phyloP scores from a whole-genome alignment of 306 rosid species.

The Inga oerstediana region DNA sequence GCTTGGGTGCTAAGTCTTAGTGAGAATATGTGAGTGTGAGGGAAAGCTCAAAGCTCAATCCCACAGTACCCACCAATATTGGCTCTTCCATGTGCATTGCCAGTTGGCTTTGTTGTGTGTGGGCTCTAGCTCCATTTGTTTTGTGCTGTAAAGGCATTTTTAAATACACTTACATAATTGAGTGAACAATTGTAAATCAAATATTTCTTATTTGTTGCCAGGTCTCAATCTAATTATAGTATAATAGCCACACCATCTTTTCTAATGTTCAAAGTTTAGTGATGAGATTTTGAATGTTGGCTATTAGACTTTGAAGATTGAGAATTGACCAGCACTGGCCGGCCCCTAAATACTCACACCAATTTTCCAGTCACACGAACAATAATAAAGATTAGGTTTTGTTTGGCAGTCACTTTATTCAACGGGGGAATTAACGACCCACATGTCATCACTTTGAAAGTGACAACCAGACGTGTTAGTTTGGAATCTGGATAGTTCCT shows the following conservation, averaged over 20 bases:
- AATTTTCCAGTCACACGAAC: conserved; percentile 5
- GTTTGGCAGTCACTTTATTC: conserved; percentile 28
- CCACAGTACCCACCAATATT: conserved; percentile 31
- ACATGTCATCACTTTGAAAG: conserved; percentile 18
- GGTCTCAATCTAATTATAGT: background rate
- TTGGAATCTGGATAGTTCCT: background rate
- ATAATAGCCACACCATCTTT: conserved; percentile 4
- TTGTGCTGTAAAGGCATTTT: background rate
- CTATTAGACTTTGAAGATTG: conserved; percentile 22
- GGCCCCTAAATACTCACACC: conserved; percentile 26
- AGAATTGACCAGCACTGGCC: conserved; percentile 27
- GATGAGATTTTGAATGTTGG: conserved; percentile 30
- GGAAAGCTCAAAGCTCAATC: conserved; percentile 38
- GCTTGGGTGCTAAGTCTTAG: conserved; percentile 65
- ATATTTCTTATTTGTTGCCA: background rate
- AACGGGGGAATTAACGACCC: conserved; percentile 16
- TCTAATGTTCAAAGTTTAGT: background rate
- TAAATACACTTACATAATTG: background rate
- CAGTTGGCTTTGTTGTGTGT: conserved; percentile 27
- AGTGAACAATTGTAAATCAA: background rate
- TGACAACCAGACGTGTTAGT: conserved; percentile 1
- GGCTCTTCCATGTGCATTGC: conserved; percentile 46
- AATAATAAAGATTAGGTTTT: conserved; percentile 1
- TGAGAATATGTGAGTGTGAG: conserved; percentile 32
- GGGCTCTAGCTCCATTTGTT: conserved; percentile 25